Percentiles rank a stretch among this genome's conserved stretches.
phyloP scores from a whole-genome alignment of 305 asterid genomes.

The Stenogyne calaminthoides region DNA sequence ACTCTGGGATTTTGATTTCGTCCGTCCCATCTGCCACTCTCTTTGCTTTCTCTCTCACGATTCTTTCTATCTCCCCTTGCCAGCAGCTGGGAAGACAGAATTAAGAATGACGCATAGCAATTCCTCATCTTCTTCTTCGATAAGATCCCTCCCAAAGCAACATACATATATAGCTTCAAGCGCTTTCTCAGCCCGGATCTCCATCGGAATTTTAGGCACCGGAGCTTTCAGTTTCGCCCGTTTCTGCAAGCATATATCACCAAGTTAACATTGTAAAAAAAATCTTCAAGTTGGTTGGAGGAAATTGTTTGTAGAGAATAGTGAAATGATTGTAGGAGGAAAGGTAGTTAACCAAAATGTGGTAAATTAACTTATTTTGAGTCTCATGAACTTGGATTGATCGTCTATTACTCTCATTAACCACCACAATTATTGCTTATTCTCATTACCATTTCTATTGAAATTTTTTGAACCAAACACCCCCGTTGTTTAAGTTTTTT shows the following conservation, averaged over 20 bases:
- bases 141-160: constrained; percentile 65
- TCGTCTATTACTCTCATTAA: no score
- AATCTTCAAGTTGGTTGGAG: background rate
- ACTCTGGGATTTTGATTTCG: constrained; percentile 55
- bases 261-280: background rate
- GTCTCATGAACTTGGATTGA: no score
- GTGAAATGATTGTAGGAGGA: no score
- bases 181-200: constrained; percentile 81
- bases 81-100: constrained; percentile 73
- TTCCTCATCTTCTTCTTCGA: constrained; percentile 74
- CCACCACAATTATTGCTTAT: no score
- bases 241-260: constrained; percentile 45
- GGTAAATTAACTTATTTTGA: no score
- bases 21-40: constrained; percentile 75
- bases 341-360: no score
- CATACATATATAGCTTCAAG: constrained; percentile 81
- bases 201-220: constrained; percentile 70
- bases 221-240: constrained; percentile 57
- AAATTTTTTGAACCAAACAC: no score
- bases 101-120: constrained; percentile 59
- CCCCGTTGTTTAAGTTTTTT: no score
- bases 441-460: no score
- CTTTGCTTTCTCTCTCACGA: constrained; percentile 68
- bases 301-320: no score
- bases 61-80: constrained; percentile 49